These are phyloP conservation scores for Trichophyton verrucosum DNA, from an alignment of 2,329 filamentous ascomycete species.

Conservation along the genomic window DNA sequence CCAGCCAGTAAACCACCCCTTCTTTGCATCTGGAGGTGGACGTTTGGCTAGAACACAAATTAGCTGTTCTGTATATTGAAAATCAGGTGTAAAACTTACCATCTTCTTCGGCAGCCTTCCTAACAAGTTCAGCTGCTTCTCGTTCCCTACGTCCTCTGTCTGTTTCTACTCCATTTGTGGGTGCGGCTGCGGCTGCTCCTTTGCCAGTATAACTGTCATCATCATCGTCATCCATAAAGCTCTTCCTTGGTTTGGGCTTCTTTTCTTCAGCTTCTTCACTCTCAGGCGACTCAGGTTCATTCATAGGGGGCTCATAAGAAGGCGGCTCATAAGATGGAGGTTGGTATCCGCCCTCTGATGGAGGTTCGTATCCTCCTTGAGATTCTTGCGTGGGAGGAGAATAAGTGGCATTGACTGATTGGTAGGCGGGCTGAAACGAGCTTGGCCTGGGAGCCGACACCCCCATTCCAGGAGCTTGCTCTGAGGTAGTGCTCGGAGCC, in stretches of 20 bases:
- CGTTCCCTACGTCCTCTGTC: constrained; percentile 60
- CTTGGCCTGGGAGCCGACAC: neutral
- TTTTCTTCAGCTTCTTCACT: constrained; percentile 39
- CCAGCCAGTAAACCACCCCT: constrained; percentile 73
- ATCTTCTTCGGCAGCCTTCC: constrained; percentile 63
- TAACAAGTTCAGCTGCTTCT: constrained; percentile 75
- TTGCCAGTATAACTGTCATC: constrained; percentile 54
- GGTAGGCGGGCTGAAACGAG: neutral
- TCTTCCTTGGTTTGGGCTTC: constrained; percentile 56
- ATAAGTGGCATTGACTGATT: neutral
- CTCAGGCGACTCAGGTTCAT: constrained; percentile 36
- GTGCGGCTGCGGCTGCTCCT: constrained; percentile 22
- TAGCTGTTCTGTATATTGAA: neutral
- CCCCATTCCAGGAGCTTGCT: constrained; percentile 6
- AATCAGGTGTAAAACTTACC: constrained; percentile 29
- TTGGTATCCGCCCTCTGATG: constrained; percentile 21
- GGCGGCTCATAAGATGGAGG: constrained; percentile 22
- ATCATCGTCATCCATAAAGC: constrained; percentile 66
- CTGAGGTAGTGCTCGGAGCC: constrained; percentile 8
- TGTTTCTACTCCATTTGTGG: constrained; percentile 37
- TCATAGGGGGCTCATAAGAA: constrained; percentile 15
- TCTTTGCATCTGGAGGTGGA: constrained; percentile 25
- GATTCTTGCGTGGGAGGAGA: neutral
- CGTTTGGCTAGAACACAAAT: constrained; percentile 26
- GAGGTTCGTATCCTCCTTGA: constrained; percentile 21